These are phyloP conservation scores for Plantago elongata DNA, from an alignment of 257 asterid genomes.

Conservation along the genomic window DNA sequence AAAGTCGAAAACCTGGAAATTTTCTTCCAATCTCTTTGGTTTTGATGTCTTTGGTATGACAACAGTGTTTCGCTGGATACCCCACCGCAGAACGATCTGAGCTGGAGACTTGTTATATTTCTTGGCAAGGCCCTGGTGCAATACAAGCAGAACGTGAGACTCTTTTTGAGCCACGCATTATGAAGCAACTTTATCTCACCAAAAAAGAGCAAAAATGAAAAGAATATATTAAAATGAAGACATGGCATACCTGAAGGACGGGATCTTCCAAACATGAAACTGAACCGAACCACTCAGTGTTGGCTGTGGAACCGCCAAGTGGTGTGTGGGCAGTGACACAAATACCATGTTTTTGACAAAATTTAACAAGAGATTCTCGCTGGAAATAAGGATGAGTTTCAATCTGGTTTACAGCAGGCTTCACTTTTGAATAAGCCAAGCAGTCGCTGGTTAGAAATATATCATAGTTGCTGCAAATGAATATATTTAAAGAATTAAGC, in stretches of 20 bases:
- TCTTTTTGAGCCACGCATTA: background rate
- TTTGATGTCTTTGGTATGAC: conserved; percentile 60
- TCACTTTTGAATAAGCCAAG: conserved; percentile 58
- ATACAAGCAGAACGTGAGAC: background rate
- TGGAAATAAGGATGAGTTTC: conserved; percentile 76
- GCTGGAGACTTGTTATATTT: conserved; percentile 46
- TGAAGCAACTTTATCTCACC: background rate
- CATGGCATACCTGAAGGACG: conserved; percentile 32
- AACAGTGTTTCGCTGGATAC: conserved; percentile 37
- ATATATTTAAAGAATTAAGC: background rate
- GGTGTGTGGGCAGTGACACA: conserved; percentile 71
- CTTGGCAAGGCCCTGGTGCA: conserved; percentile 42
- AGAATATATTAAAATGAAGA: background rate
- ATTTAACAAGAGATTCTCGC: conserved; percentile 65
- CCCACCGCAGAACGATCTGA: conserved; percentile 57
- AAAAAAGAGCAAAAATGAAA: background rate
- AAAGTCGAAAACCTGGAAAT: conserved; percentile 35
- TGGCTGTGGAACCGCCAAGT: conserved; percentile 65
- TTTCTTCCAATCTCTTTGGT: conserved; percentile 40
- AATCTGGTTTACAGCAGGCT: conserved; percentile 71
- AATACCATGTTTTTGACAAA: conserved; percentile 64
- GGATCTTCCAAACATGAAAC: conserved; percentile 66
- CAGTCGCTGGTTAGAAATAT: conserved; percentile 67
- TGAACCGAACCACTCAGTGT: conserved; percentile 62
- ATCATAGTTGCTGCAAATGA: conserved; percentile 54